phyloP scores from a whole-genome alignment of 1,284 basidiomycete genomes.

The Leccinum insolens region DNA sequence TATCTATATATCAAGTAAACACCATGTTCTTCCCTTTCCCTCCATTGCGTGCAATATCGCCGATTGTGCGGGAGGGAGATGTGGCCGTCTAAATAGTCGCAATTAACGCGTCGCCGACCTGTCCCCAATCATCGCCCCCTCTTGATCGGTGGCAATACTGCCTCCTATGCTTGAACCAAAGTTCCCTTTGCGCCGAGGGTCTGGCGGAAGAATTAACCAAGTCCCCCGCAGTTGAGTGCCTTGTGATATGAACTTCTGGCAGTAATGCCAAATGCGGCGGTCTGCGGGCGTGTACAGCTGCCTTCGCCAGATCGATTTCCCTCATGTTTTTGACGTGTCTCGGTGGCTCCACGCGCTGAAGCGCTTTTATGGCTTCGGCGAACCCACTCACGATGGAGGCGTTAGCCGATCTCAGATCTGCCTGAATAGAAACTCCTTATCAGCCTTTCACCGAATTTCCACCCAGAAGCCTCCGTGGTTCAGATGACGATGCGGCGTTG shows the following conservation, averaged over 20 bases:
- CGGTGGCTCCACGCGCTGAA: slow-evolving; percentile 15
- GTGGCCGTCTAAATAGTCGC: slow-evolving; percentile 16
- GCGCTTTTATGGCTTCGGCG: slow-evolving; percentile 21
- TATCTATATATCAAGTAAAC: slow-evolving; percentile 22
- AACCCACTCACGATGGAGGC: slow-evolving; percentile 25
- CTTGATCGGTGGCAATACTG: slow-evolving; percentile 30
- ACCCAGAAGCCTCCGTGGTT: slow-evolving; percentile 12
- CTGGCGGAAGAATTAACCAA: slow-evolving; percentile 2
- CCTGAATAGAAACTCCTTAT: slow-evolving; percentile 26
- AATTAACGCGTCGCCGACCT: slow-evolving; percentile 30
- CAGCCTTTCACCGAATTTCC: slow-evolving; percentile 32
- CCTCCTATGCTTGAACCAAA: slow-evolving; percentile 6
- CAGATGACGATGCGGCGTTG: slow-evolving; percentile 1
- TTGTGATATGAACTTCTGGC: slow-evolving; percentile 9
- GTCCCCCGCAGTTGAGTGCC: slow-evolving; percentile 4
- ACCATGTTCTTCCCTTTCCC: slow-evolving; percentile 11
- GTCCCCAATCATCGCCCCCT: slow-evolving; percentile 28
- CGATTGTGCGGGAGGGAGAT: slow-evolving; percentile 25
- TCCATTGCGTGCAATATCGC: slow-evolving; percentile 21
- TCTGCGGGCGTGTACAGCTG: slow-evolving; percentile 9
- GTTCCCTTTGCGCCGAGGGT: slow-evolving; percentile 11
- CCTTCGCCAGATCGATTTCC: slow-evolving; percentile 19
- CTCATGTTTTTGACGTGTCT: slow-evolving; percentile 34
- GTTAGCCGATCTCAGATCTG: slow-evolving; percentile 29
- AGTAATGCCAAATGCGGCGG: slow-evolving; percentile 19